Evolutionary conservation across 1,284 basidiomycete genomes (phyloP).

Genomic region (Puccinia coronata): DNA sequence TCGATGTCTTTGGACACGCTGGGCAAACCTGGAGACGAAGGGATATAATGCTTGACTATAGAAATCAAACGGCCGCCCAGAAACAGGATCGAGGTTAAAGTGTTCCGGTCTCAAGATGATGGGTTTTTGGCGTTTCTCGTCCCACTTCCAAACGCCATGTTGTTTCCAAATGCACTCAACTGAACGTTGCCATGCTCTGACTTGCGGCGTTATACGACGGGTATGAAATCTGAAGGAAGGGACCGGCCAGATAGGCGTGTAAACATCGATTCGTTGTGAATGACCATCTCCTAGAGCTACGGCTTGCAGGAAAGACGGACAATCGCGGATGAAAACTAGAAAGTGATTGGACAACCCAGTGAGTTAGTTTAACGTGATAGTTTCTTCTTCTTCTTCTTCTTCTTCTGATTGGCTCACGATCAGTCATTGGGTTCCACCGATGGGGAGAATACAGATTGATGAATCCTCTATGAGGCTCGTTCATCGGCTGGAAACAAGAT

Average conservation of each 20-base stretch:
- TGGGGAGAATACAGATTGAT: slow-evolving; percentile 79
- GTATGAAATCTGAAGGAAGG: slow-evolving; percentile 58
- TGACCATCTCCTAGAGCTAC: slow-evolving; percentile 71
- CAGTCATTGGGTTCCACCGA: slow-evolving; percentile 87
- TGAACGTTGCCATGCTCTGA: slow-evolving; percentile 71
- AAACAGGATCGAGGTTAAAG: slow-evolving; percentile 71
- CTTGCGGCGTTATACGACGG: slow-evolving; percentile 54
- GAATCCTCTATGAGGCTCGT: slow-evolving; percentile 94
- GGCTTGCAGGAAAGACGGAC: slow-evolving; percentile 77
- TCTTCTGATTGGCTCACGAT: too few relatives aligned
- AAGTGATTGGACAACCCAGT: slow-evolving; percentile 52
- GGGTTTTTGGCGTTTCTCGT: slow-evolving; percentile 68
- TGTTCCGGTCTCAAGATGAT: slow-evolving; percentile 83
- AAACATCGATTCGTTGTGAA: slow-evolving; percentile 79
- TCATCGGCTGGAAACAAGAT: slow-evolving; percentile 65
- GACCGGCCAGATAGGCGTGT: slow-evolving; percentile 62
- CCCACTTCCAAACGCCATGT: slow-evolving; percentile 93
- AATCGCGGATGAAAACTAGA: slow-evolving; percentile 53
- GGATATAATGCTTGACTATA: slow-evolving; percentile 74
- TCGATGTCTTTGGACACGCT: slow-evolving; percentile 63
- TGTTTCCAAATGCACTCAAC: slow-evolving; percentile 77
- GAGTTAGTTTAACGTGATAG: slow-evolving; percentile 48
- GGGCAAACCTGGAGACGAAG: slow-evolving; percentile 72
- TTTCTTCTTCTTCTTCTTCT: too few relatives aligned
- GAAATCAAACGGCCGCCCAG: slow-evolving; percentile 64